Conservation (phyloP, 805 yeast species). For the Danielia reshetovae region DNA sequence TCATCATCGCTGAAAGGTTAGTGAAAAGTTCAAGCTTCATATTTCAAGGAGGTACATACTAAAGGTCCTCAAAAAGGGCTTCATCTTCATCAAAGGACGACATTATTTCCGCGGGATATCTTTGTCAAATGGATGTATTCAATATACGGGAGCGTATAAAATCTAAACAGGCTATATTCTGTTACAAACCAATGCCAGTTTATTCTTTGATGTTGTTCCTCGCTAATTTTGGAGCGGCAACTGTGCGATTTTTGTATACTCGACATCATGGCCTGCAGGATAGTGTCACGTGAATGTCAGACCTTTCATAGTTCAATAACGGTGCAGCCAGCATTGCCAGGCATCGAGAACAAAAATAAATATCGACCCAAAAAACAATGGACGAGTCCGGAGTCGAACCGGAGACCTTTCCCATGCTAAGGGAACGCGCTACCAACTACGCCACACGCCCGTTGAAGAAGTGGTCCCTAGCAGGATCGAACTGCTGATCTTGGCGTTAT, state of each 20-base stretch:
- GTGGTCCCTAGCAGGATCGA: constrained; percentile 86
- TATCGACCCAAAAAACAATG: constrained; percentile 37
- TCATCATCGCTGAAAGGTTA: no score
- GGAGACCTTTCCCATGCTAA: constrained; percentile 77
- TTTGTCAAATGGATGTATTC: background rate
- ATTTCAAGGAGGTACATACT: no score
- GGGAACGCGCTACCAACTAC: constrained; percentile 83
- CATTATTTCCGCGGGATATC: constrained; percentile 4
- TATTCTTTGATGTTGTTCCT: no score
- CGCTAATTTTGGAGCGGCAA: no score
- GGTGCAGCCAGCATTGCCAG: no score
- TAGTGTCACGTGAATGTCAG: background rate
- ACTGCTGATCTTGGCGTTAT: constrained; percentile 67
- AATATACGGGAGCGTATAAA: background rate
- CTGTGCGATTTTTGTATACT: background rate
- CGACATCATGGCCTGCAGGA: constrained; percentile 1
- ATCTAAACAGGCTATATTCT: constrained; percentile 2
- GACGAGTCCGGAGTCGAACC: constrained; percentile 78
- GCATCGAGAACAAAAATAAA: no score
- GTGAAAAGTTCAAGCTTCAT: no score
- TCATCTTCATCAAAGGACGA: constrained; percentile 78
- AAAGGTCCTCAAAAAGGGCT: constrained; percentile 89
- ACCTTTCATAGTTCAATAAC: no score
- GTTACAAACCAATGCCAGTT: background rate
- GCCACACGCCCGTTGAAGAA: constrained; percentile 65